Evolutionary conservation across 257 asterid species (phyloP).

Genomic region (Buddleja alternifolia): DNA sequence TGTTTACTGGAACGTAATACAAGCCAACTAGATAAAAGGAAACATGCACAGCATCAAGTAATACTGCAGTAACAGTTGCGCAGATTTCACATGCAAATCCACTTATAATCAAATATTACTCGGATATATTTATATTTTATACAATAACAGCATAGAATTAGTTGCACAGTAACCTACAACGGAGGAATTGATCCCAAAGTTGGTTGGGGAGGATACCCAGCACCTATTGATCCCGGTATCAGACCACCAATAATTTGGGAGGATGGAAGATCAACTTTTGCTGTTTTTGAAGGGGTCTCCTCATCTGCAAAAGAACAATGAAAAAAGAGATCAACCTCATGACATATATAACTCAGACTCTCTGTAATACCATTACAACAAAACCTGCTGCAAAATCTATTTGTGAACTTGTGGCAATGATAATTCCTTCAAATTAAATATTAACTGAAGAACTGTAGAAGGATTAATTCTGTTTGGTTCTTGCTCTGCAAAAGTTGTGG

Average conservation of each 20-base stretch:
- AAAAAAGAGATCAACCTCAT: conserved; percentile 23
- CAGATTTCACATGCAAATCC: conserved; percentile 1
- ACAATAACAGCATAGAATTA: neutral
- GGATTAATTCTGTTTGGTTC: neutral
- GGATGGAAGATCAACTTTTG: conserved; percentile 66
- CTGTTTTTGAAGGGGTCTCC: conserved; percentile 67
- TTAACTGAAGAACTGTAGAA: conserved; percentile 4
- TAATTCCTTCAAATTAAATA: neutral
- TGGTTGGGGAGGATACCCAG: conserved; percentile 67
- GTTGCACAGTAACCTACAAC: conserved; percentile 45
- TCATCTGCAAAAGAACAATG: conserved; percentile 53
- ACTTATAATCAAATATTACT: neutral
- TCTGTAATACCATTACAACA: neutral
- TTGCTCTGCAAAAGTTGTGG: conserved; percentile 3
- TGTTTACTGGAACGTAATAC: neutral
- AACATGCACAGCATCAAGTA: conserved; percentile 5
- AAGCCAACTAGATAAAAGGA: neutral
- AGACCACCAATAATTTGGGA: conserved; percentile 60
- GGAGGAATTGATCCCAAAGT: conserved; percentile 53
- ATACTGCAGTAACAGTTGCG: neutral
- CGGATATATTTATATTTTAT: neutral
- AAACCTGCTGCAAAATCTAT: neutral
- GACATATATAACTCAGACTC: neutral
- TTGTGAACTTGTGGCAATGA: neutral
- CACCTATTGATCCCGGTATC: conserved; percentile 51